Base-by-base conservation (phyloP, 73 alveolate species). In the Urostyla sp. region DNA sequence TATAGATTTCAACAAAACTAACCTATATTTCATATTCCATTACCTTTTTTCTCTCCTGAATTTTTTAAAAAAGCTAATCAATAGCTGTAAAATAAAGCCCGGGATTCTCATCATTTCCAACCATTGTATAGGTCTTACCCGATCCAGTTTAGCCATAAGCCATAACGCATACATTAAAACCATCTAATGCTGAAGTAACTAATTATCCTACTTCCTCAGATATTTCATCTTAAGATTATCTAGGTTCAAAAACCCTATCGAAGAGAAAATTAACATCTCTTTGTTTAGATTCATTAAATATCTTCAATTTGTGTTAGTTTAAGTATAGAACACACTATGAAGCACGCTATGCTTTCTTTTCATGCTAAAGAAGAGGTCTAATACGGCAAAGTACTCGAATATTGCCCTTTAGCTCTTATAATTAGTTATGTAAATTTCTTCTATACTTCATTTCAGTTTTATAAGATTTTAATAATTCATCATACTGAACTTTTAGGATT, bases 91-190 rank as follows among this genome's bases (percentile, higher is more conserved):
- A 90, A 43, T 82, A 77, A 2, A 91, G 56, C 0, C 97, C 97
- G 26, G 91, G 90, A 28, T 67, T 82, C 40, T 87, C 83, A 20
- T 78, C 81, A 69, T 79, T 69, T 0, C 97, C 97, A 46, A 86
- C 91, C 97, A 91, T 91, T 8, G 98, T 90, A 74, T 45, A 93
- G 0, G 98, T 93, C 66, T 93, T 93, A 27, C 98, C 98, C 4
- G 94, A 80, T 10, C 98, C 98, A n/a, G 98, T 93, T 76, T 90
- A 92, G 0, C 98, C 98, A 72, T 93, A 93, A 0, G 98, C 98
- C 67, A 93, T 87, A 24, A 93, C 87, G 79, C 95, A 90, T 27
- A 93, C 95, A 74, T 90, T 93, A 59, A 56, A 93, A 37, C 98
- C 98, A 72, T 93, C 98, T 46, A 93, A 77, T 37, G 92, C 52